Percentiles rank a stretch among this genome's conserved stretches.
Evolutionary conservation across 208 protist genomes (phyloP).

Genomic region (Acanthamoeba triangularis): DNA sequence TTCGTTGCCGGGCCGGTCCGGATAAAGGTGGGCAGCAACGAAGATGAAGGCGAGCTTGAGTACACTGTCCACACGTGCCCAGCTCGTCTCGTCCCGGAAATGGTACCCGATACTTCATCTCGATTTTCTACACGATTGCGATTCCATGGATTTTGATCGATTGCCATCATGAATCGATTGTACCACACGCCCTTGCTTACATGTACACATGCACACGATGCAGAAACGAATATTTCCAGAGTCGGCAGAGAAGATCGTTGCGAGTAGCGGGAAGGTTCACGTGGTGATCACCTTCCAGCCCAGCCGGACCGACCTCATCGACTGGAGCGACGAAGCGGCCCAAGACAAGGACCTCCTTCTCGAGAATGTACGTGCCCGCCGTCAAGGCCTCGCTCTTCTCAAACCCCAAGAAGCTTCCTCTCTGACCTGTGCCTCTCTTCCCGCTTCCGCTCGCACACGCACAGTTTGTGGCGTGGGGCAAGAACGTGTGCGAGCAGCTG

Average conservation of each 20-base stretch:
- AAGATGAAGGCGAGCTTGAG: not conserved
- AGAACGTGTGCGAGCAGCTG: constrained; percentile 62
- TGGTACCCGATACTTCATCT: not conserved
- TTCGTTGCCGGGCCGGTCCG: not conserved
- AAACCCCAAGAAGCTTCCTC: not conserved
- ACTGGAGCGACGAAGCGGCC: constrained; percentile 42
- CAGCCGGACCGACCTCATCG: constrained; percentile 46
- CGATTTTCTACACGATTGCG: not conserved
- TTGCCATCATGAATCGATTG: not conserved
- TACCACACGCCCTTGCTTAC: not conserved
- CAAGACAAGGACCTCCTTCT: constrained; percentile 74
- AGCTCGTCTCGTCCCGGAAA: not conserved
- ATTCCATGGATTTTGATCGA: not conserved
- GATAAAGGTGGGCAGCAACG: not conserved
- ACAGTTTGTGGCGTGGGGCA: constrained; percentile 84
- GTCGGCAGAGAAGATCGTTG: not conserved
- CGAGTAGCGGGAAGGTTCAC: not conserved
- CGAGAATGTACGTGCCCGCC: not conserved
- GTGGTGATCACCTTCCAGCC: constrained; percentile 76
- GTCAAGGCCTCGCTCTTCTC: not conserved
- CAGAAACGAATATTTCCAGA: constrained; percentile 45
- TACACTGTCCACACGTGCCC: constrained; percentile 70
- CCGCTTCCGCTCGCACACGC: not conserved
- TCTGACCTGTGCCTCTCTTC: not conserved
- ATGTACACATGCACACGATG: not conserved